phyloP scores from a whole-genome alignment of 768 basidiomycete genomes.

The Trichaptum fuscoviolaceum region DNA sequence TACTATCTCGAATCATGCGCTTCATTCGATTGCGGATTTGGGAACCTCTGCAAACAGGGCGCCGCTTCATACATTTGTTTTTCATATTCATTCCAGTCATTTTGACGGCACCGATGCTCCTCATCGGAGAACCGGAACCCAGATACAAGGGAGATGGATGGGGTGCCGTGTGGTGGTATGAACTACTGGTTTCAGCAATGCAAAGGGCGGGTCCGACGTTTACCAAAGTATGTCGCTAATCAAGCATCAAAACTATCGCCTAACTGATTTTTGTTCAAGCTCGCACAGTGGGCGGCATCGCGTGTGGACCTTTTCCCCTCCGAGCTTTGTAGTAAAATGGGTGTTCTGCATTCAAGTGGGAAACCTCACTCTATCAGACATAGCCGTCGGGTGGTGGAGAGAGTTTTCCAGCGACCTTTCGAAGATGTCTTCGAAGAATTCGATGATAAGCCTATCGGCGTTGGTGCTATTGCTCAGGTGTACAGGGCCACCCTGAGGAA shows the following conservation, averaged over 20 bases:
- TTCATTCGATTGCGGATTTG: constrained; percentile 58
- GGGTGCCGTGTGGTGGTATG: constrained; percentile 98
- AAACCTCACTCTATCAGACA: constrained; percentile 75
- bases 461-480: constrained; percentile 98
- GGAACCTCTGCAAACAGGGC: constrained; percentile 81
- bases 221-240: constrained; percentile 63
- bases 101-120: constrained; percentile 75
- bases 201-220: constrained; percentile 94
- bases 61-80: constrained; percentile 79
- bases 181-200: constrained; percentile 84
- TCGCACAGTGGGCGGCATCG: constrained; percentile 98
- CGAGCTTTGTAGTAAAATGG: constrained; percentile 77
- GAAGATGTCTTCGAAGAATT: constrained; percentile 90
- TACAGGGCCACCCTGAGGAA: constrained; percentile 83
- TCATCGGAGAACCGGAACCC: constrained; percentile 54
- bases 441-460: constrained; percentile 84
- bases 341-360: constrained; percentile 83
- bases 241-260: constrained; percentile 5
- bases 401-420: constrained; percentile 79
- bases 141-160: constrained; percentile 69
- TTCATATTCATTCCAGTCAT: constrained; percentile 86
- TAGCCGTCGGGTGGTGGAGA: constrained; percentile 77
- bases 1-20: constrained; percentile 37
- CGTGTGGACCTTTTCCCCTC: constrained; percentile 91
- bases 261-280: constrained; percentile 36